Conservation (phyloP, 148 eudicot genomes). For the Rhododendron simsii region DNA sequence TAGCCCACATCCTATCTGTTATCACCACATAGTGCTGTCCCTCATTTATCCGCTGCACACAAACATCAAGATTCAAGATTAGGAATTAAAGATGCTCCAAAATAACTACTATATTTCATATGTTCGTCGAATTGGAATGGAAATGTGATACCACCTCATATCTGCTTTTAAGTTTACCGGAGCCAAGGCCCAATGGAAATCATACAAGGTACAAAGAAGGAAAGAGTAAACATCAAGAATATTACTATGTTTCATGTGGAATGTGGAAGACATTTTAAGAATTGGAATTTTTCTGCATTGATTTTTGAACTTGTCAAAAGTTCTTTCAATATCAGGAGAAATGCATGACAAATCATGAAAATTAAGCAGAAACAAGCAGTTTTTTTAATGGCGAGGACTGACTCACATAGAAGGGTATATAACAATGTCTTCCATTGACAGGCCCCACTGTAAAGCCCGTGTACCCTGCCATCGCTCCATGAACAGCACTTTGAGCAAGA, state of each 20-base stretch:
- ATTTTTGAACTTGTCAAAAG: not conserved
- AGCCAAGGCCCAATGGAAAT: not conserved
- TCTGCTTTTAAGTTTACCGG: not conserved
- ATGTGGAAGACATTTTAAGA: not conserved
- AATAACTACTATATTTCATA: not conserved
- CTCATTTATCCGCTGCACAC: constrained; percentile 42
- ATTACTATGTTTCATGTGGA: not conserved
- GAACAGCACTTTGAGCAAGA: constrained; percentile 97
- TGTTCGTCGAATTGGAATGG: not conserved
- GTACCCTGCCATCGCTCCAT: constrained; percentile 99
- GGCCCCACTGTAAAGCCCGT: constrained; percentile 87
- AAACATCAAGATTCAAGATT: not conserved
- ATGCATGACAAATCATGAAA: constrained; percentile 25
- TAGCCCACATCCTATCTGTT: constrained; percentile 75
- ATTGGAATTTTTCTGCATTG: not conserved
- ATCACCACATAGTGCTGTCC: constrained; percentile 46
- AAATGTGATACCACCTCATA: not conserved
- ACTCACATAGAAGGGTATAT: constrained; percentile 90
- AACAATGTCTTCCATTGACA: constrained; percentile 87
- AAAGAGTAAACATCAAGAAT: not conserved
- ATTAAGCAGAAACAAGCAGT: not conserved
- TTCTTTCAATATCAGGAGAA: constrained; percentile 7
- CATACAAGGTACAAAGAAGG: not conserved
- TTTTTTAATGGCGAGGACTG: not conserved
- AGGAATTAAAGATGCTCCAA: not conserved